Percentiles rank a stretch among this genome's conserved stretches.
Evolutionary conservation across 2,329 filamentous ascomycete genomes (phyloP).

Genomic region (Onygenales sp.): DNA sequence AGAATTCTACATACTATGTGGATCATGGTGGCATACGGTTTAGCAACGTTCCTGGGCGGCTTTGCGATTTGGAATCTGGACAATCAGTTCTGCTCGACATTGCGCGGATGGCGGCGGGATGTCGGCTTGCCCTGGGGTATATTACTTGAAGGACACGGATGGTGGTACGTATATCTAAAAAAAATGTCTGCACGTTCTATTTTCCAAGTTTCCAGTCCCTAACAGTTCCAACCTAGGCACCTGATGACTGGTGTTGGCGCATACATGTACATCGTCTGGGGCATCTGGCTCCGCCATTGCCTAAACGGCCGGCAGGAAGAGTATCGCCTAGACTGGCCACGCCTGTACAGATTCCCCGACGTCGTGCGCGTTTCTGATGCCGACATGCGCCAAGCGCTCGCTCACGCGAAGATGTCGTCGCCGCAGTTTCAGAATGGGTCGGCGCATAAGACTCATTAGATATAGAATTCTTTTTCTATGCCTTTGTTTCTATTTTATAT

Average conservation of each 20-base stretch:
- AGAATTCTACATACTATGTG: conserved; percentile 61
- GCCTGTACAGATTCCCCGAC: conserved; percentile 48
- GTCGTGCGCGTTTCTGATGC: conserved; percentile 30
- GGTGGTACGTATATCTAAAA: conserved; percentile 46
- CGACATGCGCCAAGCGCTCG: background rate
- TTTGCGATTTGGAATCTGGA: conserved; percentile 73
- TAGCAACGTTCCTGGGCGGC: conserved; percentile 62
- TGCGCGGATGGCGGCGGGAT: conserved; percentile 56
- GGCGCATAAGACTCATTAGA: conserved; percentile 18
- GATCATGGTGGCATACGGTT: conserved; percentile 59
- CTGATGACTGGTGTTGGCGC: conserved; percentile 72
- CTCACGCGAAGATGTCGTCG: background rate
- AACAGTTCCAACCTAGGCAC: conserved; percentile 46
- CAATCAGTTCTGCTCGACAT: conserved; percentile 60
- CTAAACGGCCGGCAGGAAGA: conserved; percentile 64
- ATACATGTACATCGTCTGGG: conserved; percentile 78
- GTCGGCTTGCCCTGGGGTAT: conserved; percentile 73
- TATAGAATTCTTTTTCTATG: background rate
- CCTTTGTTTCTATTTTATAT: background rate
- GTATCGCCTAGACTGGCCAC: conserved; percentile 62
- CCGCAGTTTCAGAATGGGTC: conserved; percentile 11
- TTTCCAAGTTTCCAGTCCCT: conserved; percentile 8
- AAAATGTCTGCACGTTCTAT: background rate
- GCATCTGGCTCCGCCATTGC: conserved; percentile 70
- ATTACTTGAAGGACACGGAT: conserved; percentile 62